phyloP scores from a whole-genome alignment of 148 eudicot species.

The Simmondsia chinensis region DNA sequence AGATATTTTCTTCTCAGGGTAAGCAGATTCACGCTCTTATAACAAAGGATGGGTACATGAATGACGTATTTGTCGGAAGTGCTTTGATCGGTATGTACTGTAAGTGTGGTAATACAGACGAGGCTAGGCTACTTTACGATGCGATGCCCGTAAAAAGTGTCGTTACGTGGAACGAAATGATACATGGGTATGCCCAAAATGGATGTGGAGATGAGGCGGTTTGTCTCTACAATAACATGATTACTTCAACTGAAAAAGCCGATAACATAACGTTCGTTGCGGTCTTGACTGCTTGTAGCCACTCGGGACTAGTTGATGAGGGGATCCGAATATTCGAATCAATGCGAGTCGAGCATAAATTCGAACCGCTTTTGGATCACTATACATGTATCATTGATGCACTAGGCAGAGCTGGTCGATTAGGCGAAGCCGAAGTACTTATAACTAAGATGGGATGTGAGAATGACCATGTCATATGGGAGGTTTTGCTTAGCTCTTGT shows the following conservation, averaged over 20 bases:
- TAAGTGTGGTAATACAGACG: conserved; percentile 57
- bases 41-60: conserved; percentile 38
- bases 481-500: conserved; percentile 75
- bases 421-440: conserved; percentile 51
- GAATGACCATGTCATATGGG: conserved; percentile 66
- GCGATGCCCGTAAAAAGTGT: conserved; percentile 33
- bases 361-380: conserved; percentile 50
- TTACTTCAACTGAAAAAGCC: conserved; percentile 31
- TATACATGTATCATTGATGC: conserved; percentile 70
- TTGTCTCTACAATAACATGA: conserved; percentile 38
- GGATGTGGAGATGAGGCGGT: conserved; percentile 56
- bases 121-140: conserved; percentile 39
- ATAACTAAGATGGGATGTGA: conserved; percentile 39
- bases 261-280: conserved; percentile 55
- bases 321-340: conserved; percentile 48
- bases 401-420: conserved; percentile 72
- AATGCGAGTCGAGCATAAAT: conserved; percentile 32
- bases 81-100: conserved; percentile 65
- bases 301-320: conserved; percentile 52
- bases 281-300: conserved; percentile 72
- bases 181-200: conserved; percentile 72
- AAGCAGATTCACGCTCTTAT: conserved; percentile 48
- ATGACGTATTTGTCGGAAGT: conserved; percentile 57
- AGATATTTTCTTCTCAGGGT: conserved; percentile 47
- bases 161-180: conserved; percentile 73